Conservation (phyloP, 2,329 filamentous ascomycete species). For the Graphilbum fragrans region DNA sequence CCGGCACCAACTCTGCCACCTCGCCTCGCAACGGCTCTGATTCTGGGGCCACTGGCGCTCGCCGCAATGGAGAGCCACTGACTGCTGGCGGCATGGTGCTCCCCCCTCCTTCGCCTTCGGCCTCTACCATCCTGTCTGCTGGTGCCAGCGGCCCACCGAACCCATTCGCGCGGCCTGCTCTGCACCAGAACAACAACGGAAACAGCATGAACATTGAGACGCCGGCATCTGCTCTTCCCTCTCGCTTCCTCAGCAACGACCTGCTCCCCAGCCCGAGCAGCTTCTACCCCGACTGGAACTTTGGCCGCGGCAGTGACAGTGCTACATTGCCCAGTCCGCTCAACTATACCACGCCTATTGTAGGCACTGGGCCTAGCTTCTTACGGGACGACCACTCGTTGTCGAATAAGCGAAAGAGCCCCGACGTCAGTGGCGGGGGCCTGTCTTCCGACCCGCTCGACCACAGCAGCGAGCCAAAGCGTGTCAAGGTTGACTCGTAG, state of each 20-base stretch:
- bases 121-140: constrained; percentile 73
- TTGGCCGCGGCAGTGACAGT: constrained; percentile 52
- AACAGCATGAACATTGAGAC: constrained; percentile 52
- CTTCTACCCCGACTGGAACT: constrained; percentile 89
- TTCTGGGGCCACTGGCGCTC: constrained; percentile 40
- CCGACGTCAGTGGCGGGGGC: constrained; percentile 31
- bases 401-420: constrained; percentile 42
- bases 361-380: constrained; percentile 50
- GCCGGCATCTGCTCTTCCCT: constrained; percentile 87
- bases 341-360: constrained; percentile 77
- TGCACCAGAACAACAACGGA: constrained; percentile 53
- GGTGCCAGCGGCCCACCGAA: constrained; percentile 89
- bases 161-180: constrained; percentile 80
- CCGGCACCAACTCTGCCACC: constrained; percentile 59
- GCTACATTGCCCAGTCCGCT: constrained; percentile 87
- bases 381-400: constrained; percentile 38
- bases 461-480: constrained; percentile 34
- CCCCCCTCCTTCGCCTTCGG: constrained; percentile 74
- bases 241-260: constrained; percentile 77
- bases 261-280: constrained; percentile 82
- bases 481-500: constrained; percentile 37
- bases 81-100: constrained; percentile 63
- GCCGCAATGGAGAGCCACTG: constrained; percentile 19
- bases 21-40: constrained; percentile 42
- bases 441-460: constrained; percentile 29